A percentile compares a stretch with the other conserved stretches of the same genome.
phyloP scores from a whole-genome alignment of 495 filamentous ascomycete species.

The Tuber umbilicatum region DNA sequence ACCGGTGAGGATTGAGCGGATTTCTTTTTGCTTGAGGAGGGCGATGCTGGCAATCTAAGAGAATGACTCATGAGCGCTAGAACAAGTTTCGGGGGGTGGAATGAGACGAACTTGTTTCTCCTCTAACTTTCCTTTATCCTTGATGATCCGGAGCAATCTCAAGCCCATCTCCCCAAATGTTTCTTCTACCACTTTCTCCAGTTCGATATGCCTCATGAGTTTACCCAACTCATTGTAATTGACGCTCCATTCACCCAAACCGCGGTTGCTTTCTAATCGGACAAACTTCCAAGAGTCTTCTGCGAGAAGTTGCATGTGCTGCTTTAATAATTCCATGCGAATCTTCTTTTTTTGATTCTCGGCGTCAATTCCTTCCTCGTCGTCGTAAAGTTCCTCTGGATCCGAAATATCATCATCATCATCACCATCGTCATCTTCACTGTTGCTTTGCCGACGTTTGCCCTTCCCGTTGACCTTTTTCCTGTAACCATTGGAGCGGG shows the following conservation, averaged over 20 bases:
- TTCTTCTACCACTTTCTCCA: conserved; percentile 69
- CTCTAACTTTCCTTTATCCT: conserved; percentile 79
- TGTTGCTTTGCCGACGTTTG: conserved; percentile 35
- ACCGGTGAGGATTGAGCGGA: conserved; percentile 69
- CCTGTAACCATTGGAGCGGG: conserved; percentile 9
- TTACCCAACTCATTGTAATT: conserved; percentile 65
- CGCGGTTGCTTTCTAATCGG: conserved; percentile 51
- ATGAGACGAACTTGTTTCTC: conserved; percentile 58
- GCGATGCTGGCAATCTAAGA: conserved; percentile 56
- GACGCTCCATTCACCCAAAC: conserved; percentile 68
- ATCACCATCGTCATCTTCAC: conserved; percentile 46
- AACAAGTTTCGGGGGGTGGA: background rate
- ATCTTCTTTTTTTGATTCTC: conserved; percentile 40
- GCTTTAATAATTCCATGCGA: conserved; percentile 54
- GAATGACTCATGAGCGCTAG: conserved; percentile 7
- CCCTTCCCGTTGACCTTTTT: conserved; percentile 23
- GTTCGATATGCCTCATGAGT: conserved; percentile 61
- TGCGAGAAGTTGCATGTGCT: conserved; percentile 69
- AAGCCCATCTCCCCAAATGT: conserved; percentile 68
- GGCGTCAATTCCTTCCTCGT: conserved; percentile 34
- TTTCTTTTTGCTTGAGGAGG: conserved; percentile 69
- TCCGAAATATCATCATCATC: conserved; percentile 47
- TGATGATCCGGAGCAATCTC: conserved; percentile 72
- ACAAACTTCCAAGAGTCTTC: conserved; percentile 66
- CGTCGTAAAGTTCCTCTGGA: conserved; percentile 37